Evolutionary conservation across 495 filamentous ascomycete species (phyloP), one percentile per base, ranked within the genome.

Genomic region (Hypoxylon rickii): DNA sequence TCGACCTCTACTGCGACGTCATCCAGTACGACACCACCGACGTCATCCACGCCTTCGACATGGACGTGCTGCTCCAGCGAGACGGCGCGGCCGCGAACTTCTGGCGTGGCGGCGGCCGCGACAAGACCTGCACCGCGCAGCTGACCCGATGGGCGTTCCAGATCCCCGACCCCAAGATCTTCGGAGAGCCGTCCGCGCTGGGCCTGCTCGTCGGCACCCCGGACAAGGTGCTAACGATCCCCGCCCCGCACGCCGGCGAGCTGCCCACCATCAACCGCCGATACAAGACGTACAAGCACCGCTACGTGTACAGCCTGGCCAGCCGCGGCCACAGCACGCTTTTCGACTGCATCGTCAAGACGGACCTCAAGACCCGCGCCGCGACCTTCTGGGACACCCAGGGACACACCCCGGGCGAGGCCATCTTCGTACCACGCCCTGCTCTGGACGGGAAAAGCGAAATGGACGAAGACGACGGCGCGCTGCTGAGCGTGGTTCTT

Each of bases 321-420:
- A 80, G 78, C 56, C 74, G 79, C 1, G 85, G 82, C 3, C 74
- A 79, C 24, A 82, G 82, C 7, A 83, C 84, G 0, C 72, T 90
- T 20, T 65, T 86, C 4, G 88, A 92, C 53, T 79, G 79, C 0
- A 78, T 94, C 17, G 74, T 81, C 44, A 93, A 92, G 61, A 81
- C 84, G 29, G 87, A 93, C 65, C 75, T 76, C 3, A 66, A 72
- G 10, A 86, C 81, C 0, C 68, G 77, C 20, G 70, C 75, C 37
- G 58, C 70, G 1, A 34, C 68, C 2, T 67, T 70, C n/a, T 90
- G 85, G 89, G 68, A 73, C 2, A 70, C 66, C 8, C 66, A 80
- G 40, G 86, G 79, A 0, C 87, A 91, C 42, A 87, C 81, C 0
- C 86, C 89, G 0, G 85, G 88, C 2, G 89, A 93, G 61, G 76